phyloP scores from a whole-genome alignment of 805 yeast genomes.

The Sungouiozyma ichnusensis region DNA sequence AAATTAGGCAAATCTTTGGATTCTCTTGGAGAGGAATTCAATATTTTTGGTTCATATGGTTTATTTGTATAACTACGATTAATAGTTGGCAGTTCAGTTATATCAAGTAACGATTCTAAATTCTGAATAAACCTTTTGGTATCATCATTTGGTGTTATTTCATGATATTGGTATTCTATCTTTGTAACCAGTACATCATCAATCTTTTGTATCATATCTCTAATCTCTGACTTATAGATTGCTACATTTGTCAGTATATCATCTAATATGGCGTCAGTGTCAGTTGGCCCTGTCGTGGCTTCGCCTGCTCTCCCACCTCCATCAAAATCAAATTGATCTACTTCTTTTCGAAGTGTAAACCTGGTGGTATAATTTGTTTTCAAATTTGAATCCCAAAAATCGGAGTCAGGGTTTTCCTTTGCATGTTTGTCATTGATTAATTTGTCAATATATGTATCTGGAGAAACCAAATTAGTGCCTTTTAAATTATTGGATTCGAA shows the following conservation, averaged over 20 bases:
- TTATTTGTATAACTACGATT: too few relatives aligned
- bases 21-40: background rate
- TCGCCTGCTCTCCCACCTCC: slow-evolving; percentile 1
- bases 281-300: background rate
- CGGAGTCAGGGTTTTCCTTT: background rate
- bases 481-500: background rate
- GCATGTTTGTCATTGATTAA: background rate
- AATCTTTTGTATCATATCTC: background rate
- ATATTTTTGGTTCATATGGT: background rate
- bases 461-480: background rate
- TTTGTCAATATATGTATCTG: background rate
- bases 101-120: background rate
- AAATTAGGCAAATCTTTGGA: slow-evolving; percentile 12
- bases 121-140: background rate
- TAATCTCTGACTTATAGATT: background rate
- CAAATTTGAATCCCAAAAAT: background rate
- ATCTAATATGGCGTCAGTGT: background rate
- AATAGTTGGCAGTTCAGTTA: background rate
- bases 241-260: background rate
- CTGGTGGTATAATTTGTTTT: slow-evolving; percentile 12
- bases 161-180: background rate
- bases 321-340: slow-evolving; percentile 22
- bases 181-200: background rate
- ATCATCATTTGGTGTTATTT: background rate
- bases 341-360: slow-evolving; percentile 18